phyloP scores from a whole-genome alignment of 768 basidiomycete species.

The Podaxis rugospora region DNA sequence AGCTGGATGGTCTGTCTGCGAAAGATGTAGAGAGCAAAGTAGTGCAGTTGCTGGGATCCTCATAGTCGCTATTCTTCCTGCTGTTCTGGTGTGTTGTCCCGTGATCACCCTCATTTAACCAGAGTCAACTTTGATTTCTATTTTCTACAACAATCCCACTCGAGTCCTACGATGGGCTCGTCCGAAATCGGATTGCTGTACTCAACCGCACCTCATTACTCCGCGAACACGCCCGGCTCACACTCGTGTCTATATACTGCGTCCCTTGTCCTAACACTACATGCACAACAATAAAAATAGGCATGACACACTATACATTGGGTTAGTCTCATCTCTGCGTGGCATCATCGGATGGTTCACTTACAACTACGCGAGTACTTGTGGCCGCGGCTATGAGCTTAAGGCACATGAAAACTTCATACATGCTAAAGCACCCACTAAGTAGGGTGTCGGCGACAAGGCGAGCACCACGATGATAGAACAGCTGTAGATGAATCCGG shows the following conservation, averaged over 20 bases:
- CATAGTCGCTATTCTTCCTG: neutral
- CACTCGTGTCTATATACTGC: conserved; percentile 16
- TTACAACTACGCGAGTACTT: conserved; percentile 18
- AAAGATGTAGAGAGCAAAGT: conserved; percentile 71
- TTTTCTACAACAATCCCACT: neutral
- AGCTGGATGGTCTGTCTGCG: conserved; percentile 71
- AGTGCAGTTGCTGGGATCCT: conserved; percentile 45
- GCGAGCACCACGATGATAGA: conserved; percentile 14
- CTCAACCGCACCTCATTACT: conserved; percentile 4
- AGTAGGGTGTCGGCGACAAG: conserved; percentile 15
- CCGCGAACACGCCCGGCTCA: conserved; percentile 13
- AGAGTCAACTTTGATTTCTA: neutral
- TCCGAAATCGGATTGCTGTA: conserved; percentile 1
- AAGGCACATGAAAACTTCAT: neutral
- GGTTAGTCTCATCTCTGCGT: neutral
- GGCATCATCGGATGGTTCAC: neutral
- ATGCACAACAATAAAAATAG: conserved; percentile 22
- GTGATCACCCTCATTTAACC: neutral
- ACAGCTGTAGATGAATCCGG: conserved; percentile 18
- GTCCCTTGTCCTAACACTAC: conserved; percentile 18
- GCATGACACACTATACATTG: conserved; percentile 19
- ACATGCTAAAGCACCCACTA: conserved; percentile 13
- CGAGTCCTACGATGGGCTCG: neutral
- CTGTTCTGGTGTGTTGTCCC: neutral
- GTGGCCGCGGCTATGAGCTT: conserved; percentile 19